Base-by-base conservation (phyloP, 1,139 yeast genomes). In the Suhomyces bolitotheri region DNA sequence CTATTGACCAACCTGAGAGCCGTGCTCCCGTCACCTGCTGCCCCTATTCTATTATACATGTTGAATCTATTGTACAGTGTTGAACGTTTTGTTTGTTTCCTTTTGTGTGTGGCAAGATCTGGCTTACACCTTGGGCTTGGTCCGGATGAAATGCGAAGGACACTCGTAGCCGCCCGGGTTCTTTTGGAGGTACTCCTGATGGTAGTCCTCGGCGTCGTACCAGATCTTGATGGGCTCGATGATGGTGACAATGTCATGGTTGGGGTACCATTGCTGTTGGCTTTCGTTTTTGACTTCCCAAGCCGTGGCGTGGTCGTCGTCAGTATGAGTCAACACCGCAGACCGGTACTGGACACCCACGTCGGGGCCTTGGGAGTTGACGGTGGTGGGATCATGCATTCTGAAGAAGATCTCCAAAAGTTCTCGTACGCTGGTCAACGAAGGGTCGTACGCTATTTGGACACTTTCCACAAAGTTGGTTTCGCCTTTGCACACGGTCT, bases 191-290 rank as follows among this genome's bases (percentile, higher is more conserved):
- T 92, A 92, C 43, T 74, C 55, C 56, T 92, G 97, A 58, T 92
- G 97, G 58, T 90, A 92, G 25, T 80, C 89, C 61, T 92, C 98
- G 13, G 97, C 97, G 54, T 90, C 96, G 66, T 82, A 82, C 74
- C 88, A 92, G 38, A 70, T 70, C 36, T 69, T 60, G 36, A 87
- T 73, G 11, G 87, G 84, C 51, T 78, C 86, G 37, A 90, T 77
- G 33, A 66, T 65, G 1, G 97, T 89, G 34, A 69, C 84, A 56
- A 43, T 66, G 61, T 34, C 57, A 41, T 69, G 62, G 40, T 66
- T 59, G 11, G 76, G 76, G 47, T 70, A 71, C 71, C 71, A 71
- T 20, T 51, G 57, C 32, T 54, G 54, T 45, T 71, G 74, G 36
- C 57, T 58, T 33, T 53, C 52, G 5, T 62, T 61, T 46, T 51